Base-by-base conservation (phyloP, 345 rosid species). In the Bruguiera gymnorhiza region DNA sequence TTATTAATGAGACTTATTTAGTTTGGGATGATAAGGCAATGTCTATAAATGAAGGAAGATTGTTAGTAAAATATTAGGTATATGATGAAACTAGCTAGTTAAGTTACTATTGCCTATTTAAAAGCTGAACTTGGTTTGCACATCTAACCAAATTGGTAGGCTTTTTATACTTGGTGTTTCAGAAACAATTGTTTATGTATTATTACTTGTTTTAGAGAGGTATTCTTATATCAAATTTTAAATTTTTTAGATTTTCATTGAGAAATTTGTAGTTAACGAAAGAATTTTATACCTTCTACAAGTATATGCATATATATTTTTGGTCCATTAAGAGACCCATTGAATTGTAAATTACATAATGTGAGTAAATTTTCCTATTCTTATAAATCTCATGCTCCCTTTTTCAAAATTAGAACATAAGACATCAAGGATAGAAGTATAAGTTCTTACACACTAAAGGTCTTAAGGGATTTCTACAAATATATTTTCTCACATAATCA, bases 81-180 rank as follows among this genome's bases (percentile, higher is more conserved):
- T 97, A 90, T 85, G 97, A 95, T 81, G 99, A 95, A 85, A 95
- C 92, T 74, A 92, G 93, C 97, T 97, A 92, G 99, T 97, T 95
- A 95, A 95, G 97, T 92, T 83, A 81, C 78, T 79, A 81, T 86
- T 82, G 63, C 83, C 84, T 81, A 68, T 81, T 76, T 55, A 66
- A 67, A 68, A 71, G 77, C 74, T 65, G 86, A 75, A 78, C 75
- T 83, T 80, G 75, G 79, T 81, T 81, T 82, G 76, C 82, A 69
- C 80, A 63, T 87, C 96, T 87, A 83, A 89, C 92, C 88, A 80
- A 81, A 78, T 85, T 77, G 85, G 83, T 87, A 95, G 89, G 87
- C 89, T 31, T 31, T 80, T 76, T 75, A 77, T 86, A 73, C 76
- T 75, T 71, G 75, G 43, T 82, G 76, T 52, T 85, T 78, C 84